These are phyloP conservation scores for Metschnikowia noctiluminum DNA, from an alignment of 805 yeast genomes.

Conservation along the genomic window DNA sequence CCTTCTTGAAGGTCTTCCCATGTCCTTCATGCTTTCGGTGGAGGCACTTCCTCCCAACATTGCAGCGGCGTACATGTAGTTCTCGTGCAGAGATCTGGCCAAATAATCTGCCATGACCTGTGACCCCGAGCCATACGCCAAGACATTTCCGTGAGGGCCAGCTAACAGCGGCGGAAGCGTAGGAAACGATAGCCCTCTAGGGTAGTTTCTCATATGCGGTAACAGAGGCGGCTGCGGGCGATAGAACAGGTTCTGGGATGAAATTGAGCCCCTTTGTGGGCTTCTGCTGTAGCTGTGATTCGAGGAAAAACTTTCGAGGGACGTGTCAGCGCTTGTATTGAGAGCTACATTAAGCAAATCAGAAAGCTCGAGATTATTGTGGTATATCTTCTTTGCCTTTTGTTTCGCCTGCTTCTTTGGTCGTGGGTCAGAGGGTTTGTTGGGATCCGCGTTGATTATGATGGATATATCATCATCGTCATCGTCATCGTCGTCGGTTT, in stretches of 20 bases:
- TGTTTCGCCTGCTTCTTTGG: neutral
- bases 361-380: conserved; percentile 8
- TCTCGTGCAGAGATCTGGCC: conserved; percentile 68
- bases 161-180: neutral
- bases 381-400: conserved; percentile 12
- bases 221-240: conserved; percentile 13
- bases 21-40: neutral
- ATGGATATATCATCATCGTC: conserved; percentile 36
- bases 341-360: conserved; percentile 9
- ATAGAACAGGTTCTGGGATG: conserved; percentile 7
- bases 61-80: conserved; percentile 43
- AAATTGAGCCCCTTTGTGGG: neutral
- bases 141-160: neutral
- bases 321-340: conserved; percentile 3
- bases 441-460: conserved; percentile 31
- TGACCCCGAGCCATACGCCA: conserved; percentile 44
- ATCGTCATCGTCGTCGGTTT: conserved; percentile 25
- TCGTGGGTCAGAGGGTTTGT: neutral
- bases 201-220: conserved; percentile 1
- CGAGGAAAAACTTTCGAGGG: neutral
- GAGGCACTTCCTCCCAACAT: neutral
- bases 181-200: neutral
- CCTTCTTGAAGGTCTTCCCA: neutral
- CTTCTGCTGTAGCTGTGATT: conserved; percentile 1
- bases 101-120: conserved; percentile 77